phyloP scores from a whole-genome alignment of 306 rosid genomes.

The Adenanthera pavonina region DNA sequence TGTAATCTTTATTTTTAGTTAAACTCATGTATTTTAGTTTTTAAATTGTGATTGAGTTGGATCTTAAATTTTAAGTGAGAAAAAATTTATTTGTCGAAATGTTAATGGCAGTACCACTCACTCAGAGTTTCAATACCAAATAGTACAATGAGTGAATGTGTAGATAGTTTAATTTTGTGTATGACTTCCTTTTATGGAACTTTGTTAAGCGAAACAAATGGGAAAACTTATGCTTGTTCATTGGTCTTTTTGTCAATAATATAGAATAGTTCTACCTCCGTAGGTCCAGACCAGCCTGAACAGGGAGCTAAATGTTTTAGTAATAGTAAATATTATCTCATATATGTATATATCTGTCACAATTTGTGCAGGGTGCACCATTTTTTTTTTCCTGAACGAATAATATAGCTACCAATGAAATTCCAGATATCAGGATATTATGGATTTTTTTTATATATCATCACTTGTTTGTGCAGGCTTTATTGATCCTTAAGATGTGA shows the following conservation, averaged over 20 bases:
- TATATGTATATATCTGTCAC: not conserved
- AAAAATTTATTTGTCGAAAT: not conserved
- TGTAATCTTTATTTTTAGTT: not conserved
- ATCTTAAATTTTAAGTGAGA: not conserved
- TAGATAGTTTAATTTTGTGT: slow-evolving; percentile 13
- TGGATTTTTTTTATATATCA: not conserved
- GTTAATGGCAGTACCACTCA: not conserved
- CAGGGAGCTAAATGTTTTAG: slow-evolving; percentile 39
- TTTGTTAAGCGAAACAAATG: slow-evolving; percentile 29
- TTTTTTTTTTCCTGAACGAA: slow-evolving; percentile 12
- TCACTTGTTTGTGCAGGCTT: slow-evolving; percentile 8
- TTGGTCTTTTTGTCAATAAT: slow-evolving; percentile 40
- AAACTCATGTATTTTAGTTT: not conserved
- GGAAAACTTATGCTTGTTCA: slow-evolving; percentile 41
- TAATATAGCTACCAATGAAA: not conserved
- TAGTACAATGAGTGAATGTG: not conserved
- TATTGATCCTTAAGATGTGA: slow-evolving; percentile 32
- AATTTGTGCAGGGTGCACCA: slow-evolving; percentile 13
- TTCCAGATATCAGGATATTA: not conserved
- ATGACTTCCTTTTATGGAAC: slow-evolving; percentile 23
- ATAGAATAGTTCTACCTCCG: slow-evolving; percentile 30
- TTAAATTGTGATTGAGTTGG: not conserved
- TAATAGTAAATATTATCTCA: not conserved
- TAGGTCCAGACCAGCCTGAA: slow-evolving; percentile 35
- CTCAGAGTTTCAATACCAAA: not conserved